Conservation (phyloP, 495 filamentous ascomycete genomes). For the Aspergillus leporis region DNA sequence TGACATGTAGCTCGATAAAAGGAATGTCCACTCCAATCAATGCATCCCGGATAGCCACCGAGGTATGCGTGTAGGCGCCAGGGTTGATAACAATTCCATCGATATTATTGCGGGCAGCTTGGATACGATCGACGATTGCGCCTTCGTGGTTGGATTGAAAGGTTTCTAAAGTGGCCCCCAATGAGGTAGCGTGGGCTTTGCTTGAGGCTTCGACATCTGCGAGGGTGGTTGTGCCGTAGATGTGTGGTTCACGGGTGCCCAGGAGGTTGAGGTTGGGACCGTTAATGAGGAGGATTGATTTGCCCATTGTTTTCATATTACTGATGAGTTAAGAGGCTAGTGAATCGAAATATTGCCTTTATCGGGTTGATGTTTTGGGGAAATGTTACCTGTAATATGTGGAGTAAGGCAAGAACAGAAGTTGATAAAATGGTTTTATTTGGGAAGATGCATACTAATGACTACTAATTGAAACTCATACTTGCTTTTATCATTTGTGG, state of each 20-base stretch:
- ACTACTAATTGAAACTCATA: neutral
- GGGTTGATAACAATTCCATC: conserved; percentile 71
- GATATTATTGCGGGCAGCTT: conserved; percentile 50
- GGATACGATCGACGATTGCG: conserved; percentile 61
- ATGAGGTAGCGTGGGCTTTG: conserved; percentile 39
- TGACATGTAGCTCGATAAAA: conserved; percentile 72
- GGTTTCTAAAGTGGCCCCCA: conserved; percentile 43
- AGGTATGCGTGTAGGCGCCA: conserved; percentile 67
- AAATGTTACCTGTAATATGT: too few species aligned
- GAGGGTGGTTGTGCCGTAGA: conserved; percentile 68
- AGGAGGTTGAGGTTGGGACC: conserved; percentile 82
- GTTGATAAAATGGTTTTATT: neutral
- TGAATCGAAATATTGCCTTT: too few species aligned
- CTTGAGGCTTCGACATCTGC: conserved; percentile 52
- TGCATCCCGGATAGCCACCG: conserved; percentile 67
- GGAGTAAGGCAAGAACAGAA: too few species aligned
- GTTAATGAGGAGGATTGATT: conserved; percentile 72
- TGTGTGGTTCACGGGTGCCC: conserved; percentile 67
- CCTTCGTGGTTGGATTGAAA: conserved; percentile 73
- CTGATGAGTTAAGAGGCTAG: too few species aligned
- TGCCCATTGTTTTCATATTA: conserved; percentile 32
- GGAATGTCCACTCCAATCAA: conserved; percentile 62
- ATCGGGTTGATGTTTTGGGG: too few species aligned
- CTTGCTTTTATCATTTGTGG: neutral
- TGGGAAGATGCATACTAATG: neutral